Conservation (phyloP, 148 eudicot genomes). For the Chenopodium album region DNA sequence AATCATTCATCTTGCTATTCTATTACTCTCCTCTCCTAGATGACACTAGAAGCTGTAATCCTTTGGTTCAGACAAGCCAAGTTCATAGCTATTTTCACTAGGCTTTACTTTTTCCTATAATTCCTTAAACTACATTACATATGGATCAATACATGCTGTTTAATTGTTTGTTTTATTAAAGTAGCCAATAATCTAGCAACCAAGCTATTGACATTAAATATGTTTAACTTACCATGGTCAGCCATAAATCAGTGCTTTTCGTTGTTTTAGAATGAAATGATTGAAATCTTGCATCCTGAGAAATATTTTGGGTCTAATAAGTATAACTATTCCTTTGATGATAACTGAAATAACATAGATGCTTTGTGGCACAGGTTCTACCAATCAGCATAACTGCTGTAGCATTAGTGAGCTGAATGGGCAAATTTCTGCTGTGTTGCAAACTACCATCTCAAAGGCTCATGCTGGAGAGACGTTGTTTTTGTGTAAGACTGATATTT, state of each 20-base stretch:
- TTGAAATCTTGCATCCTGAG: neutral
- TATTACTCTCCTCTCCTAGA: neutral
- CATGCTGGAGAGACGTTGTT: neutral
- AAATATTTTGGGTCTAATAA: neutral
- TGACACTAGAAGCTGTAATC: neutral
- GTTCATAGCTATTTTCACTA: no score
- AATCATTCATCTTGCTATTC: neutral
- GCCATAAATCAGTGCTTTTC: neutral
- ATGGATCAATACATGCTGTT: neutral
- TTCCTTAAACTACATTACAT: neutral
- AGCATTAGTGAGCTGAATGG: neutral
- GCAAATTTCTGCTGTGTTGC: neutral
- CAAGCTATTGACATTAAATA: neutral
- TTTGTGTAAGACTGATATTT: neutral
- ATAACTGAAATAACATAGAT: neutral
- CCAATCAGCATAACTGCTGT: neutral
- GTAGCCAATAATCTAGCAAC: constrained; percentile 4
- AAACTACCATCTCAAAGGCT: neutral
- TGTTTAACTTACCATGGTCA: neutral
- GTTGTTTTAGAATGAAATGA: neutral
- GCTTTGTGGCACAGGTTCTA: constrained; percentile 11
- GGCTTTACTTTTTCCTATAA: neutral
- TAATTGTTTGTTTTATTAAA: neutral
- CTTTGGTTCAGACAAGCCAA: neutral
- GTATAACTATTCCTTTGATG: neutral